Evolutionary conservation across 371 early-diverging fungal species (phyloP), one percentile per base, ranked within the genome.

Genomic region (Mortierella sp.): DNA sequence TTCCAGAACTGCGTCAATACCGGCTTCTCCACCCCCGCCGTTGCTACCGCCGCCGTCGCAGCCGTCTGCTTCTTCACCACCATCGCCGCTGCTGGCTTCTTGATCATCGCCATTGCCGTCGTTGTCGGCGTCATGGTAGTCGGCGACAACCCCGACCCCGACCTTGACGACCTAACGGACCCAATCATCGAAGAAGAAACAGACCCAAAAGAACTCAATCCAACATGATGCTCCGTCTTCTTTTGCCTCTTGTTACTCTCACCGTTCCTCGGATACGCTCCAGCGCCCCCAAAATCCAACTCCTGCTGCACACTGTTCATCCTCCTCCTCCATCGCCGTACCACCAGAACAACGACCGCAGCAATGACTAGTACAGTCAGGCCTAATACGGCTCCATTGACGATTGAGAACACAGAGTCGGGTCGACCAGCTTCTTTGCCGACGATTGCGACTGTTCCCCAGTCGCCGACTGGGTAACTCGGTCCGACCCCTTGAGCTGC

Each of bases 1-100:
- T 82, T 78, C 76, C 76, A 76, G 71, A 78, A 78, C 73, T 82
- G 71, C 31, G 40, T 34, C 64, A 26, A 26, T 2, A 19, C 37
- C 8, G 21, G 21, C 34, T 64, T 37, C 64, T 72, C 26, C 26
- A 51, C 64, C 50, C 19, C 26, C 46, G 61, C 28, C 61, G 19
- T 31, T 0, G 5, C 6, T 28, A 19, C 19, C 34, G 26, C 5
- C 11, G 13, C 31, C 26, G 26, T 59, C 10, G 26, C 34, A 1
- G 26, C 34, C 61, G 16, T 31, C 28, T 57, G 21, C 34, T 64
- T 37, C 64, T 72, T 59, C 26, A 51, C 67, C 51, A 9, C 28
- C 48, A 31, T 21, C 34, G 24, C 34, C 0, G 6, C 9, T 21
- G 34, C 19, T 37, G 26, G 16, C 3, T 2, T 14, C 26, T 3